A percentile compares a stretch with the other conserved stretches of the same genome.
phyloP scores from a whole-genome alignment of 176 grass and related monocot genomes.

The Dactylis glomerata region DNA sequence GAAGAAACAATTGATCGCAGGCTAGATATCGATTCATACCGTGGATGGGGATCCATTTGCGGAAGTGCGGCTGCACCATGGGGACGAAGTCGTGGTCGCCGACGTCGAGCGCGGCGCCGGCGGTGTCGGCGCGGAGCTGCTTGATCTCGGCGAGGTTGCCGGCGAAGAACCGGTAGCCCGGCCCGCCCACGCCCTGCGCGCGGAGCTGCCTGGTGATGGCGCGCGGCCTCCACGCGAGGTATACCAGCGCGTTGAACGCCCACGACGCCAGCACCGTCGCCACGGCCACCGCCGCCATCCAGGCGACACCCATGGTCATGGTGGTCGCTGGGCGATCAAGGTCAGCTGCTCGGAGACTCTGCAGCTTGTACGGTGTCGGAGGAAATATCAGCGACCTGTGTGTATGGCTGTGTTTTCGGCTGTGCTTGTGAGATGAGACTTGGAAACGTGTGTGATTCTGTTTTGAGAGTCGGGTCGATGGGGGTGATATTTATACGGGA shows the following conservation, averaged over 20 bases:
- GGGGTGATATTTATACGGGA: not conserved
- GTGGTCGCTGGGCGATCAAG: not conserved
- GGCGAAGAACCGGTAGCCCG: slow-evolving; percentile 32
- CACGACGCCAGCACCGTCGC: slow-evolving; percentile 9
- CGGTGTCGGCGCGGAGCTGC: slow-evolving; percentile 18
- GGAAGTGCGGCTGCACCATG: slow-evolving; percentile 45
- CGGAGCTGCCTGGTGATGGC: slow-evolving; percentile 7
- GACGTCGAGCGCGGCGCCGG: slow-evolving; percentile 7
- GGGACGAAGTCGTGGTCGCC: slow-evolving; percentile 42
- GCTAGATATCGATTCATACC: not conserved
- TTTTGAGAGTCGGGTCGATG: not conserved
- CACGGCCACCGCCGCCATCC: slow-evolving; percentile 7
- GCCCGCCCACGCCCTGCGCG: slow-evolving; percentile 49
- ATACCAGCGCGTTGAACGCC: slow-evolving; percentile 27
- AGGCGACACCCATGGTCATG: slow-evolving; percentile 1
- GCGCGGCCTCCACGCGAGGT: slow-evolving; percentile 43
- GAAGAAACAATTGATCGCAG: not conserved
- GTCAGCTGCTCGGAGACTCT: not conserved
- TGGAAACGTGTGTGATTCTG: not conserved
- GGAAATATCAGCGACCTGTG: not conserved
- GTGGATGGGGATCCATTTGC: slow-evolving; percentile 46
- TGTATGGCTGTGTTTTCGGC: not conserved
- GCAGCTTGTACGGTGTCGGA: not conserved
- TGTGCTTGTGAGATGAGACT: not conserved
- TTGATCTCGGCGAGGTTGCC: slow-evolving; percentile 49